These are phyloP conservation scores for Syncephalastrum sp. DNA, from an alignment of 371 early-diverging fungal species.

Conservation along the genomic window DNA sequence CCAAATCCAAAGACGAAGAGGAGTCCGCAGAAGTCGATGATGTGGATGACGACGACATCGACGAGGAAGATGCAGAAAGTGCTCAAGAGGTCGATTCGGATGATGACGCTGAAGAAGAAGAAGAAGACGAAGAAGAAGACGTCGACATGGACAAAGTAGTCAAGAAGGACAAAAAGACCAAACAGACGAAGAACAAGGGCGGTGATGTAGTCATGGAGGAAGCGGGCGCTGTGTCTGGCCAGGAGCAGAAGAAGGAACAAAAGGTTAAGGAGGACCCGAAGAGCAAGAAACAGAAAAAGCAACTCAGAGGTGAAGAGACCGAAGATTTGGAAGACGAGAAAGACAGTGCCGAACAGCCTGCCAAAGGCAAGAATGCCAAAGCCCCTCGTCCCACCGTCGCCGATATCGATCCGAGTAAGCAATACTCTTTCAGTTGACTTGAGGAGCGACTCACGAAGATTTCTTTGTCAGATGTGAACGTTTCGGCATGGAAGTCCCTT, in stretches of 20 bases:
- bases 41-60: background rate
- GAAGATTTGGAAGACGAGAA: conserved; percentile 3
- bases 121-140: conserved; percentile 24
- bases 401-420: conserved; percentile 41
- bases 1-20: conserved; percentile 7
- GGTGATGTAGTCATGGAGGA: conserved; percentile 18
- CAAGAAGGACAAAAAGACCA: conserved; percentile 17
- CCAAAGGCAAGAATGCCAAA: conserved; percentile 2
- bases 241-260: conserved; percentile 16
- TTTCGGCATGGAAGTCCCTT: conserved; percentile 58
- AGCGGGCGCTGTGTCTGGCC: conserved; percentile 17
- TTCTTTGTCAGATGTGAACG: conserved; percentile 39
- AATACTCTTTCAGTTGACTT: too few species aligned
- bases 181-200: conserved; percentile 30
- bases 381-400: conserved; percentile 29
- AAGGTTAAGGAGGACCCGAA: background rate
- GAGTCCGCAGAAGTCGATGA: conserved; percentile 2
- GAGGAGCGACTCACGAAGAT: background rate
- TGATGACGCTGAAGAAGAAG: conserved; percentile 22
- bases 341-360: conserved; percentile 6
- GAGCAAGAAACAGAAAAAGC: background rate
- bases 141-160: conserved; percentile 11
- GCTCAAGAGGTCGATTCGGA: conserved; percentile 6
- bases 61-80: conserved; percentile 10
- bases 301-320: background rate